Evolutionary conservation across 2,329 filamentous ascomycete species (phyloP), one percentile per base, ranked within the genome.

Genomic region (Albifimbria verrucaria): DNA sequence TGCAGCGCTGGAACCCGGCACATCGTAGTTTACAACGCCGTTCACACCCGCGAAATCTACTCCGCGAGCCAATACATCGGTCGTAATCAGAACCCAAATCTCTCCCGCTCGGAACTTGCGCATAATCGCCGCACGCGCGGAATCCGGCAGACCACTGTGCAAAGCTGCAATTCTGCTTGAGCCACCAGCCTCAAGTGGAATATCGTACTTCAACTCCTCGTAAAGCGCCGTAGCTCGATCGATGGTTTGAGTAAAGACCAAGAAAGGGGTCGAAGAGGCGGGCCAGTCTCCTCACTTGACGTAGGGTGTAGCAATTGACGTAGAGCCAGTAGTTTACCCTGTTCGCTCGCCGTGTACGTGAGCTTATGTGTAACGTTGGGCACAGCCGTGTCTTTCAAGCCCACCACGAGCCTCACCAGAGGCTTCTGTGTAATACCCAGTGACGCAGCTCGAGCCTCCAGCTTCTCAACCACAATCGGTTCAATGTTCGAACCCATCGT

Each of bases 401-500:
- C 94, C n/a, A 97, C 91, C 6, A 99, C 91, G 6, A 97, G 79
- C 44, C 94, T 88, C 57, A 97, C 70, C 3, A 97, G 77, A 21
- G 78, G 85, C 56, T 73, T 77, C 24, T 65, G 65, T 12, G 61
- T 57, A 32, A 63, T 58, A 20, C 60, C 64, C 59, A 78, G 71
- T 36, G 56, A 66, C 42, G 71, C 66, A 49, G 70, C 78, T 32
- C 86, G 79, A 9, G 77, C 72, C 39, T 78, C 73, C 49, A 94
- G 81, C 15, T 86, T 87, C n/a, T 83, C 81, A 7, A 81, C 81
- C 46, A 90, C 82, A 7, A 97, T 77, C 20, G 86, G 78, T 73
- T 99, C 94, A 42, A 97, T 89, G 61, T 88, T 94, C 17, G 93
- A 96, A 3, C 90, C 91, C 87, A 99, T 97, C 0, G 94, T 99